A percentile compares a stretch with the other conserved stretches of the same genome.
phyloP scores from a whole-genome alignment of 1,284 basidiomycete species.

The Apiotrichum porosum region DNA sequence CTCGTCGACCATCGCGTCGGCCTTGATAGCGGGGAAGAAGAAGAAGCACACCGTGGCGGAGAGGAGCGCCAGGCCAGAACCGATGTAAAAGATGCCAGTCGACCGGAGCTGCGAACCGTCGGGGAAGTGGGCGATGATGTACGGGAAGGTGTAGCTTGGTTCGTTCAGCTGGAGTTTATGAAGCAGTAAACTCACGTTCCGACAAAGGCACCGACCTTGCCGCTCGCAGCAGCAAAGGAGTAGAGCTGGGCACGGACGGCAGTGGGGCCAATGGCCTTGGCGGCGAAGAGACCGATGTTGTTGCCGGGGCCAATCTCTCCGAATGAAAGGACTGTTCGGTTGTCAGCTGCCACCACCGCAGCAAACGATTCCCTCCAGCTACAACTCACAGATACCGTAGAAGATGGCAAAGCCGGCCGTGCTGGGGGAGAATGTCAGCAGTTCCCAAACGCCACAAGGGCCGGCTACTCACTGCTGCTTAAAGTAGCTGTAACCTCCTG shows the following conservation, averaged over 20 bases:
- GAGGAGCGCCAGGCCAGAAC: conserved; percentile 64
- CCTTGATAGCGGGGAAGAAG: conserved; percentile 67
- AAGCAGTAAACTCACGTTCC: too few species aligned
- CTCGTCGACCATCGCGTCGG: conserved; percentile 75
- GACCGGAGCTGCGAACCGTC: conserved; percentile 17
- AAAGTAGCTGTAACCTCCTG: conserved; percentile 61
- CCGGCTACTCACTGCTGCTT: not conserved
- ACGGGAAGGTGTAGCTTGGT: conserved; percentile 58
- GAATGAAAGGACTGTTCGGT: not conserved
- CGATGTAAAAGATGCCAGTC: conserved; percentile 45
- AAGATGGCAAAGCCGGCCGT: conserved; percentile 79
- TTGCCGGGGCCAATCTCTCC: conserved; percentile 63
- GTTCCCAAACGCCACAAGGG: not conserved
- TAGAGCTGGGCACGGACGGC: conserved; percentile 83
- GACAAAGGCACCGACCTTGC: conserved; percentile 73
- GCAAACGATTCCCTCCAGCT: too few species aligned
- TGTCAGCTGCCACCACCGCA: too few species aligned
- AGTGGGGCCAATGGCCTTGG: conserved; percentile 70
- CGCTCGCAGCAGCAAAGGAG: conserved; percentile 76
- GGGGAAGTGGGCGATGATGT: conserved; percentile 49
- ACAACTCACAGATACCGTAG: conserved; percentile 63
- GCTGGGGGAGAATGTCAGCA: too few species aligned
- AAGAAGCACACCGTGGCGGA: conserved; percentile 71
- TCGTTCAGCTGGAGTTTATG: too few species aligned
- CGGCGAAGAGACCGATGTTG: conserved; percentile 70